These are phyloP conservation scores for Ashbya aceris DNA, from an alignment of 1,139 yeast genomes.

Conservation along the genomic window DNA sequence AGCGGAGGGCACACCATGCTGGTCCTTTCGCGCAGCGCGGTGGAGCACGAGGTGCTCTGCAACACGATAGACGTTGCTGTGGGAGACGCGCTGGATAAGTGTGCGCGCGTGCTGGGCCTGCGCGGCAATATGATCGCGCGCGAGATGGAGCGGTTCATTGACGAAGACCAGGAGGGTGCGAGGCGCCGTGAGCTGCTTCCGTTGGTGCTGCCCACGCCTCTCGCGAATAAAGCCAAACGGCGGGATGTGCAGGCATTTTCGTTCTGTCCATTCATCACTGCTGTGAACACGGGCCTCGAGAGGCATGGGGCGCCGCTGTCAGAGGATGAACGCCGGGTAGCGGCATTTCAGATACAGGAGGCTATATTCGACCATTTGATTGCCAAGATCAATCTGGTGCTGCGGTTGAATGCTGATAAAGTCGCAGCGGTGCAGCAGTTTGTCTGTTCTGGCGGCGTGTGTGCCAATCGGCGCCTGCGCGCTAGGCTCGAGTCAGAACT, in stretches of 20 bases:
- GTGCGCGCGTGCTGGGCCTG: conserved; percentile 78
- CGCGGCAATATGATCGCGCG: conserved; percentile 78
- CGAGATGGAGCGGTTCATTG: conserved; percentile 58
- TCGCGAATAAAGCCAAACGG: conserved; percentile 41
- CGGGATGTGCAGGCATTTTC: conserved; percentile 47
- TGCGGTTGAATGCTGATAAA: conserved; percentile 36
- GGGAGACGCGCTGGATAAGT: conserved; percentile 90
- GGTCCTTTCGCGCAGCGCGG: conserved; percentile 52
- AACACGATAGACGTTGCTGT: conserved; percentile 82
- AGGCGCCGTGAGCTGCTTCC: conserved; percentile 15
- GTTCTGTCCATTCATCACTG: conserved; percentile 69
- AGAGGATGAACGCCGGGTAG: conserved; percentile 27
- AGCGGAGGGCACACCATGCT: conserved; percentile 96
- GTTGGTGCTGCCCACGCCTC: conserved; percentile 41
- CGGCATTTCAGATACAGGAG: conserved; percentile 59
- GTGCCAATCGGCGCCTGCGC: conserved; percentile 60
- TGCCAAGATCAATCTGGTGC: conserved; percentile 49
- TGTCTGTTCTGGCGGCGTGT: conserved; percentile 92
- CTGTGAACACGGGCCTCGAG: conserved; percentile 34
- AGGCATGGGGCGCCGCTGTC: conserved; percentile 15
- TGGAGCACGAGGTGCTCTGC: conserved; percentile 62
- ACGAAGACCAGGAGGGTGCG: conserved; percentile 25
- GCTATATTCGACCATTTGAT: conserved; percentile 64
- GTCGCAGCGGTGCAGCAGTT: conserved; percentile 43
- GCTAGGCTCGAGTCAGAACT: conserved; percentile 37